Conservation (phyloP, 2,329 filamentous ascomycete species). For the Dissoconium aciculare region DNA sequence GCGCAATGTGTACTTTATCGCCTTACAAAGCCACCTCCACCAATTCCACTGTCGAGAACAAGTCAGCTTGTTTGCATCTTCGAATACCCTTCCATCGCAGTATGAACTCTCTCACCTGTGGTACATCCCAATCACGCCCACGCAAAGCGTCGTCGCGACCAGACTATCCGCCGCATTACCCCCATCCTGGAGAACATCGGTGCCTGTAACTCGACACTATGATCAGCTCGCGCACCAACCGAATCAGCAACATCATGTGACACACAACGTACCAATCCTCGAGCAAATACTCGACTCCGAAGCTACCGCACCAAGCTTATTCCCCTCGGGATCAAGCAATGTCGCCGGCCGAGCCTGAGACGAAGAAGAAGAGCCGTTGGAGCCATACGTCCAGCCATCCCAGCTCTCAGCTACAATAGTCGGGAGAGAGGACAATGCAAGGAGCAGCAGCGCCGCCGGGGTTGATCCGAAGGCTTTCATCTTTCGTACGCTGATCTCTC, state of each 20-base stretch:
- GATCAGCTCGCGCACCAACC: too few relatives aligned
- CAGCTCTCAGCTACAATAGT: too few relatives aligned
- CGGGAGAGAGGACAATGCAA: too few relatives aligned
- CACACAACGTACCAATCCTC: constrained; percentile 27
- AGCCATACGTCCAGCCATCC: too few relatives aligned
- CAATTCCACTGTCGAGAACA: constrained; percentile 45
- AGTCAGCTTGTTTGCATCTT: too few relatives aligned
- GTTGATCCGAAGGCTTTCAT: too few relatives aligned
- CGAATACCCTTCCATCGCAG: background rate
- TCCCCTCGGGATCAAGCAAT: constrained; percentile 10
- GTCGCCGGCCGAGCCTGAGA: constrained; percentile 1
- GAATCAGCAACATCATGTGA: too few relatives aligned
- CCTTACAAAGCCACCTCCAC: constrained; percentile 62
- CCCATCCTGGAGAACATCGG: constrained; percentile 30
- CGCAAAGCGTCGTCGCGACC: constrained; percentile 34
- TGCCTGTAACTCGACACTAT: constrained; percentile 20
- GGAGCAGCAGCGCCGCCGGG: too few relatives aligned
- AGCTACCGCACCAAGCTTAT: constrained; percentile 31
- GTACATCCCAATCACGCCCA: constrained; percentile 37
- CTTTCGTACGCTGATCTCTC: too few relatives aligned
- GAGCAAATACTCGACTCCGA: constrained; percentile 32
- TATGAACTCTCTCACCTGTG: constrained; percentile 9
- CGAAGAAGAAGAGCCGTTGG: too few relatives aligned
- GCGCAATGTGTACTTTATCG: too few relatives aligned
- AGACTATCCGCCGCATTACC: constrained; percentile 39